Percentiles rank a stretch among this genome's conserved stretches.
Conservation (phyloP, 2,329 filamentous ascomycete species). For the Cercospora beticola region DNA sequence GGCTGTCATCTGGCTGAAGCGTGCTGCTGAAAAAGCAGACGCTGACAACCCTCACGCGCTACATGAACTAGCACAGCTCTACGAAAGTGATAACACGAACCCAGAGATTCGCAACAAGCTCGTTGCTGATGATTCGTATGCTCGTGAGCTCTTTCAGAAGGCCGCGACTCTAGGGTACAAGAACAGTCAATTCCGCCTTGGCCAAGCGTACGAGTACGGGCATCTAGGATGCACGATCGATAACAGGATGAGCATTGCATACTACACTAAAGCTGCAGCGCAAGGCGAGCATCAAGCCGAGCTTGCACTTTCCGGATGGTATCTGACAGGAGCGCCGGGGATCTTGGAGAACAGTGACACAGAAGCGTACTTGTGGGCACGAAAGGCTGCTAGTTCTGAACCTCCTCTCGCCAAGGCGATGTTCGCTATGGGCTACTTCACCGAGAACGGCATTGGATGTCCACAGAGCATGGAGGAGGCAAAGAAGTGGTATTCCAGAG, state of each 20-base stretch:
- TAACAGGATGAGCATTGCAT: conserved; percentile 79
- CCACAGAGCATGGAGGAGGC: conserved; percentile 87
- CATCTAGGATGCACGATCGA: conserved; percentile 79
- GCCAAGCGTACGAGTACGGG: conserved; percentile 86
- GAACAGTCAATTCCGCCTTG: conserved; percentile 87
- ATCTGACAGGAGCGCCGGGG: conserved; percentile 84
- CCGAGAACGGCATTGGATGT: conserved; percentile 89
- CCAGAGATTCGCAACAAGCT: conserved; percentile 64
- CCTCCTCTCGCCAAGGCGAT: conserved; percentile 79
- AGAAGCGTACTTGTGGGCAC: conserved; percentile 94
- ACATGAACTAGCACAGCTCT: conserved; percentile 74
- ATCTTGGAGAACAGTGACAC: conserved; percentile 90
- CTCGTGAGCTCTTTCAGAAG: conserved; percentile 76
- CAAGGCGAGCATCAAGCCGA: conserved; percentile 95
- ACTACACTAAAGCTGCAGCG: conserved; percentile 87
- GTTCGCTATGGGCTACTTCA: conserved; percentile 98
- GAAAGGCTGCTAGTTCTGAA: conserved; percentile 78
- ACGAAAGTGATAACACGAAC: conserved; percentile 61
- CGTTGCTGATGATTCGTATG: conserved; percentile 77
- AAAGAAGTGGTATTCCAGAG: conserved; percentile 96
- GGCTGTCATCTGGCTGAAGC: conserved; percentile 87
- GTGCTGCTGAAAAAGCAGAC: conserved; percentile 85
- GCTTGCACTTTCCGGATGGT: conserved; percentile 58
- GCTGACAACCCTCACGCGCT: conserved; percentile 90
- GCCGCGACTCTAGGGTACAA: conserved; percentile 91